Base-by-base conservation (phyloP, 2,329 filamentous ascomycete genomes). In the Blastomyces emzantsi region DNA sequence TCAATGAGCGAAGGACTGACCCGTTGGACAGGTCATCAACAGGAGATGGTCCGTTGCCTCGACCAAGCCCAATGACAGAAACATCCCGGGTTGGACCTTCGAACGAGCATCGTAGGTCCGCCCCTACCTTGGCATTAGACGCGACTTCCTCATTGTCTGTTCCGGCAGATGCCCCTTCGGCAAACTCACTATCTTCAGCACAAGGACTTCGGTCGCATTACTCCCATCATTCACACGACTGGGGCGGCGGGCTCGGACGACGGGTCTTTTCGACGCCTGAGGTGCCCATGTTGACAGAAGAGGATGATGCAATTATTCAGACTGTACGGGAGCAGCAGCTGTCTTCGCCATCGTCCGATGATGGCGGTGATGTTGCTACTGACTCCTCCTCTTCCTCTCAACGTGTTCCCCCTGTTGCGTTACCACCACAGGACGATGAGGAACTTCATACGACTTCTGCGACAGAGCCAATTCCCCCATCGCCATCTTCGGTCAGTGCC, bases 281-380 rank as follows among this genome's bases (percentile, higher is more conserved):
- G 30, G 60, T 61, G 8, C 49, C 60, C 15, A 25, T 43, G 3
- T 25, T 61, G 60, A 61, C n/a, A 25, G 60, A 61, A 22, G 49
- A 61, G 25, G 47, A 61, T 22, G 47, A 41, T 22, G 36, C 55
- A 22, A 43, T 58, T 9, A 28, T 43, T 43, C 36, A 58, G n/a
- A 36, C 43, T 28, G 36, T 58, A n/a, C 33, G 9, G 4, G 55
- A 43, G 19, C 13, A 11, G 30, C 13, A 1, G 19, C 28, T 36
- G 11, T 22, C 33, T 22, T 41, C 33, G 33, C 25, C 55, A 2
- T 56, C 54, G 2, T 22, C n/a, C 7, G 13, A 19, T 25, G 55
- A 28, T 41, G 54, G 22, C 22, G 9, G 7, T 56, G 15, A 33
- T 59, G 19, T 7, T n/a, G 41, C 3, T 22, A 22, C 25, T 49